phyloP scores from a whole-genome alignment of 139 green algal genomes.

The Chlorella vulgaris region DNA sequence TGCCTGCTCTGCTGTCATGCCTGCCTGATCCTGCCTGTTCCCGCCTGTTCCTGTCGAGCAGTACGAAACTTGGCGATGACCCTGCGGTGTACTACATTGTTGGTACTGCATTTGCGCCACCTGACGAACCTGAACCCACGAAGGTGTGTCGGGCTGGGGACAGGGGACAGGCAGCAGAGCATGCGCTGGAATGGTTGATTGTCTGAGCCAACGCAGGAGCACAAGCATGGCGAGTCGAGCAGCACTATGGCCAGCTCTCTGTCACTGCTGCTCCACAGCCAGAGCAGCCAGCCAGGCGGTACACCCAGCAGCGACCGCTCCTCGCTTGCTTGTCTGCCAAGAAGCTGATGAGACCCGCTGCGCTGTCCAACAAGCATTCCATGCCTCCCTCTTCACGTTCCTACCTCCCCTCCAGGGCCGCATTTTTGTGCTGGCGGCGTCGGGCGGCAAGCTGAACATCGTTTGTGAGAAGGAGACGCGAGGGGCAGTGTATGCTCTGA shows the following conservation, averaged over 20 bases:
- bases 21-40: too few species aligned
- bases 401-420: conserved; percentile 60
- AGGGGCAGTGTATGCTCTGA: conserved; percentile 88
- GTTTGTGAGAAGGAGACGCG: conserved; percentile 84
- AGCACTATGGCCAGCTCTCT: too few species aligned
- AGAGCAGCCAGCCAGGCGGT: neutral
- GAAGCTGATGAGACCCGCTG: too few species aligned
- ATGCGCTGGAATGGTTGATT: neutral
- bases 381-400: neutral
- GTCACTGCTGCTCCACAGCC: too few species aligned
- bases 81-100: conserved; percentile 76
- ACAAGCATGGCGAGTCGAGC: too few species aligned
- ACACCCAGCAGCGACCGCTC: too few species aligned
- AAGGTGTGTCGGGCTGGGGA: conserved; percentile 38
- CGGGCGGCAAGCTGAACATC: conserved; percentile 60
- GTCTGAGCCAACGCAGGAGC: too few species aligned
- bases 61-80: conserved; percentile 55
- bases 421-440: conserved; percentile 74
- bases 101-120: conserved; percentile 77
- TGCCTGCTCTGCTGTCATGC: too few species aligned
- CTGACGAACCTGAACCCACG: conserved; percentile 85
- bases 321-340: too few species aligned
- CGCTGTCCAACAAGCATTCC: neutral
- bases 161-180: neutral
- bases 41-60: conserved; percentile 35